Evolutionary conservation across 129 eudicot species (phyloP), one percentile per base, ranked within the genome.

Genomic region (Glebionis coronaria): DNA sequence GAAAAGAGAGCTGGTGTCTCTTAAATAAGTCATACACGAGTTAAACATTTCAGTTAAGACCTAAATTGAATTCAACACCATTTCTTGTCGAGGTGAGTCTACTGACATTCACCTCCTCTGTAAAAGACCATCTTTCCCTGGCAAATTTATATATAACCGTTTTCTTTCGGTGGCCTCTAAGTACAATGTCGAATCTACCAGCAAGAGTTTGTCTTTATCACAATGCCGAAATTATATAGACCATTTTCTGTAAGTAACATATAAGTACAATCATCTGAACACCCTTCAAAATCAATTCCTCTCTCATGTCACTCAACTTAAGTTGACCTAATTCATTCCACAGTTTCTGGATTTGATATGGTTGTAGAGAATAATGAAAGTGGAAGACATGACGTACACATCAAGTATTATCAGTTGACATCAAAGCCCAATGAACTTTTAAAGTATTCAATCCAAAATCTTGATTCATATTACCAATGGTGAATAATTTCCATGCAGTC

Each of bases 321-420:
- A 53, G 9, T 16, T 53, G 14, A 13, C 18, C 46, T 15, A n/a
- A 21, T 45, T n/a, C 35, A 10, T 21, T 25, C 46, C 70, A 65
- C 42, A 35, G 42, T 35, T 35, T 35, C 42, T 7, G 42, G 2
- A 47, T 15, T 13, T 65, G 9, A 47, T 46, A 25, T 65, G 44
- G 45, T 65, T 35, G 20, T 65, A 13, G 23, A 28, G 46, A 65
- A 56, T 56, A 3, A 65, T 14, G 57, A n/a, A 35, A 35, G 10
- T 35, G 42, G 47, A 27, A 11, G 58, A 21, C 10, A 44, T 27
- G 70, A 50, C 44, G 15, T 65, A 65, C 49, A 65, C 46, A 14
- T 46, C 15, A 28, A 14, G 58, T 11, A 27, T 49, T 65, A 47
- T 65, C 5, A 12, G 13, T 49, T 47, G 25, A 25, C n/a, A 18